These are phyloP conservation scores for Aspergillus thermomutatus DNA, from an alignment of 2,329 filamentous ascomycete genomes.

Conservation along the genomic window DNA sequence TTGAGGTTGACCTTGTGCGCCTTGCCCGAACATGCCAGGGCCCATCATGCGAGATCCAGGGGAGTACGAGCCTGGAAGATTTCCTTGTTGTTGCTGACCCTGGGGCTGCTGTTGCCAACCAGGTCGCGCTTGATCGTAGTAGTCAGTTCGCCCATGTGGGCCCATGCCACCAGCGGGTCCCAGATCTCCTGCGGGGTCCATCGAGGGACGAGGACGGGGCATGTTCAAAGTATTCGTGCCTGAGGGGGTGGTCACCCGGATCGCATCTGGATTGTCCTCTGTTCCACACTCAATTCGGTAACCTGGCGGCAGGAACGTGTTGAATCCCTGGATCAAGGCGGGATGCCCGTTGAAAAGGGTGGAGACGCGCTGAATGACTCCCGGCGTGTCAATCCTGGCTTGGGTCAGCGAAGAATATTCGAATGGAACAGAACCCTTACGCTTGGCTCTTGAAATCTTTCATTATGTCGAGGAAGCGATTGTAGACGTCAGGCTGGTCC, in stretches of 20 bases:
- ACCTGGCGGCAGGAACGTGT: slow-evolving; percentile 92
- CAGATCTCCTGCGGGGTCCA: slow-evolving; percentile 32
- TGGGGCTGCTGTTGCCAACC: slow-evolving; percentile 37
- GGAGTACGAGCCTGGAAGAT: slow-evolving; percentile 38
- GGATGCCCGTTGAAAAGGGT: slow-evolving; percentile 94
- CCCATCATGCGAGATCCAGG: slow-evolving; percentile 38
- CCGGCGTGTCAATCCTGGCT: slow-evolving; percentile 82
- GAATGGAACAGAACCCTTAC: slow-evolving; percentile 49
- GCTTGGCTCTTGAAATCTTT: slow-evolving; percentile 99
- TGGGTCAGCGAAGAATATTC: slow-evolving; percentile 12
- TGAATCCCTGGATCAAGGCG: slow-evolving; percentile 94
- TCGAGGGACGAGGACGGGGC: slow-evolving; percentile 36
- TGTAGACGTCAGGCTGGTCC: slow-evolving; percentile 96
- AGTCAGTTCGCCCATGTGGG: slow-evolving; percentile 34
- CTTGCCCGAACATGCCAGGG: slow-evolving; percentile 34
- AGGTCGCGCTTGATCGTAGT: slow-evolving; percentile 39
- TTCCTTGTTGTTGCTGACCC: slow-evolving; percentile 29
- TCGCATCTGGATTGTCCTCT: slow-evolving; percentile 91
- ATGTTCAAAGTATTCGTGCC: slow-evolving; percentile 95
- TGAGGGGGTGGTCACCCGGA: slow-evolving; percentile 93
- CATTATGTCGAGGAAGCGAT: slow-evolving; percentile 97
- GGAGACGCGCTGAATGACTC: slow-evolving; percentile 94
- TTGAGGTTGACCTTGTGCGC: slow-evolving; percentile 37
- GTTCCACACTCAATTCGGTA: slow-evolving; percentile 96
- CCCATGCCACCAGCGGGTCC: slow-evolving; percentile 29